Evolutionary conservation across 495 filamentous ascomycete species (phyloP), one percentile per base, ranked within the genome.

Genomic region (Podospora australis): DNA sequence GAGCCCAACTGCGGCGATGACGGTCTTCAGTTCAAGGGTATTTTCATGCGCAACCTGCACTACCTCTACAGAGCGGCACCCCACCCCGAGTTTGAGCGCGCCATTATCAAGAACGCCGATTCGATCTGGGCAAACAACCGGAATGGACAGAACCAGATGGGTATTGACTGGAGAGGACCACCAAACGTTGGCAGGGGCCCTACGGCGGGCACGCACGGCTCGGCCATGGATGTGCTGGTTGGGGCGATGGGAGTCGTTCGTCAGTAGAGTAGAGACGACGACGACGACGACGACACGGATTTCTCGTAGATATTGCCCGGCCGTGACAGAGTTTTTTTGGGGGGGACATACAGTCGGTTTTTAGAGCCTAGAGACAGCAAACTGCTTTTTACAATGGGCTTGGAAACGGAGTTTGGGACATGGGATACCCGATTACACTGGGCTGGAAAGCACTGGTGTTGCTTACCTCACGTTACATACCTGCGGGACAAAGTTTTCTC

Each of bases 1-100:
- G 84, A 87, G 57, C 81, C 80, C 0, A 59, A 75, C 49, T 84
- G 81, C 36, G 82, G 78, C 23, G 69, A 55, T 9, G 77, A 86
- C 50, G 81, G 74, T 1, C 66, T 71, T 8, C 83, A 88, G 62
- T 91, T 91, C 77, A 91, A 89, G 66, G 87, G 86, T 24, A 74
- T 87, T 16, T 88, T 89, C 57, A 78, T 87, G 55, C 77, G 87
- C 6, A 88, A 88, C 54, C 65, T 90, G 35, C 64, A 69, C 21
- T 70, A 73, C 24, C 58, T 90, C 48, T 72, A 86, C 5, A 49
- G 60, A 16, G 78, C 63, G 0, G 69, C 72, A 0, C 78, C 79
- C 4, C 58, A 78, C 23, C 65, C 73, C 8, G 55, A 52, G 14
- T 83, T 78, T 50, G 64, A 67, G 46, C 63, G 61, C 19, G 80